Evolutionary conservation across 176 grass and related monocot genomes (phyloP), one percentile per base, ranked within the genome.

Genomic region (Aegilops bicornis): DNA sequence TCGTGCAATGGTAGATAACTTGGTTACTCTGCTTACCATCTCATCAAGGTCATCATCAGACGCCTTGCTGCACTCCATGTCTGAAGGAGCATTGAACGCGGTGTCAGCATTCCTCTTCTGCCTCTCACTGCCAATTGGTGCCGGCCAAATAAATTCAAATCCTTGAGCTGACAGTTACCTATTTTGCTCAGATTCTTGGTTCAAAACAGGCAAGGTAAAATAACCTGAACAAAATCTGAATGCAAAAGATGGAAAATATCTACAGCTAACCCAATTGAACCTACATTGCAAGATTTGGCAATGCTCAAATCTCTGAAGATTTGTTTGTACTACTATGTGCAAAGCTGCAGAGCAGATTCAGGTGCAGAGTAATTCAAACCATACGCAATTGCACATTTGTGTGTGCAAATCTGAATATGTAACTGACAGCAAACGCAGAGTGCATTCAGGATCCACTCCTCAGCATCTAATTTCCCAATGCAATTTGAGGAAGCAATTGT

Each of bases 91-190:
- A 31, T 88, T 19, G 79, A 91, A 79, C 33, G 80, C 80, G 32
- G 68, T 60, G 36, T 86, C 81, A 7, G 86, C 80, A 35, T 83
- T 91, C 65, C 83, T 65, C 69, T 93, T 94, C 74, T 79, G 87
- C 62, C 90, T 91, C 76, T 95, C 92, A 82, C 84, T 89, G 86
- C 74, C 92, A 87, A 90, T 88, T 16, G 93, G 82, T 59, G 84
- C 90, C 91, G 90, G 75, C 7, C 42, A 79, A 54, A 10, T 14
- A 58, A 66, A 52, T 54, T 20, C 54, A 78, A 69, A 37, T 50
- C 75, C 37, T 33, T 69, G 20, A 86, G 45, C 12, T 10, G 12
- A 85, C 78, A 68, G 4, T 64, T 40, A 13, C 67, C n/a, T 31
- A 45, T 33, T 48, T 2, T 35, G 47, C 39, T 73, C 39, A 73